phyloP scores from a whole-genome alignment of 108 stramenopile species.

The Nitzschia palea region DNA sequence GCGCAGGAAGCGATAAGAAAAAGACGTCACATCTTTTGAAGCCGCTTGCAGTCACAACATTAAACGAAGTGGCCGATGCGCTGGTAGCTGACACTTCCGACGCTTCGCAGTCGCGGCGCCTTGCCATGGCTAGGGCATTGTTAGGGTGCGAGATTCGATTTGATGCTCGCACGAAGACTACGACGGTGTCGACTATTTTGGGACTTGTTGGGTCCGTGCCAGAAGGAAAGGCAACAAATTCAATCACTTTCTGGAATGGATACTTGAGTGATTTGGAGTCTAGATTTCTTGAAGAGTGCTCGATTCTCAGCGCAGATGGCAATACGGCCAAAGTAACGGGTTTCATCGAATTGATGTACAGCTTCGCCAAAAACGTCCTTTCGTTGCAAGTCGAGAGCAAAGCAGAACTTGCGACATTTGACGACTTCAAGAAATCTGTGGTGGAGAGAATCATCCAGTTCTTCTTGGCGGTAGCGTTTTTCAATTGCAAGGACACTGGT shows the following conservation, averaged over 20 bases:
- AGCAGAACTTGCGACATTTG: not conserved
- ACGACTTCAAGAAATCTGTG: constrained; percentile 28
- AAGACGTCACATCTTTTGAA: constrained; percentile 42
- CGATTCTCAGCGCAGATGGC: constrained; percentile 21
- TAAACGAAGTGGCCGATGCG: constrained; percentile 17
- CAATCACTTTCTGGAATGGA: constrained; percentile 29
- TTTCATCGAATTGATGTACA: constrained; percentile 44
- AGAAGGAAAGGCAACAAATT: constrained; percentile 3
- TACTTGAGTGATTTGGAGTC: constrained; percentile 28
- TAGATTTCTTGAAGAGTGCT: constrained; percentile 17
- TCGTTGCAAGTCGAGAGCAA: constrained; percentile 9
- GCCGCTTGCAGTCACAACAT: constrained; percentile 39
- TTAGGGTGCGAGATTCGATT: constrained; percentile 61
- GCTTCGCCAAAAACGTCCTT: constrained; percentile 38
- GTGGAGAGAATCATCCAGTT: constrained; percentile 46
- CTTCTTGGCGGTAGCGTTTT: constrained; percentile 74
- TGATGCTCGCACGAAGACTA: constrained; percentile 72
- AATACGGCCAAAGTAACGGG: constrained; percentile 30
- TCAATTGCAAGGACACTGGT: constrained; percentile 50
- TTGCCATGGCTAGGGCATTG: constrained; percentile 58
- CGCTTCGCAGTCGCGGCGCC: constrained; percentile 27
- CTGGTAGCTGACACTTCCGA: constrained; percentile 17
- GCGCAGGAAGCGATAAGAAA: constrained; percentile 41
- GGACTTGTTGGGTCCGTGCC: constrained; percentile 17
- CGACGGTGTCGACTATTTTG: constrained; percentile 47